Percentiles rank a stretch among this genome's conserved stretches.
Evolutionary conservation across 768 basidiomycete species (phyloP).

Genomic region (Mycena indigotica): DNA sequence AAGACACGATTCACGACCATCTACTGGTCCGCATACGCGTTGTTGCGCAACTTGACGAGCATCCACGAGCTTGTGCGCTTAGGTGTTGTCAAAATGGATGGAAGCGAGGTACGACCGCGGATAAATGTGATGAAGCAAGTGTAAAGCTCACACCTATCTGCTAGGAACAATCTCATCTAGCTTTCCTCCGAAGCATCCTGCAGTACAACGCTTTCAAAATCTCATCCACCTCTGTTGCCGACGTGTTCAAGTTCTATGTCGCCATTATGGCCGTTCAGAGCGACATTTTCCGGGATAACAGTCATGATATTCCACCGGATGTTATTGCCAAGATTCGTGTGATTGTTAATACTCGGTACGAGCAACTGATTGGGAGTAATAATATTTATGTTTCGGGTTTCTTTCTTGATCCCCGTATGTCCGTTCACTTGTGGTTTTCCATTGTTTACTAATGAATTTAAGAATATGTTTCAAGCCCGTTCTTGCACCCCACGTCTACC

Average conservation of each 20-base stretch:
- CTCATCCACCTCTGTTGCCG: constrained; percentile 21
- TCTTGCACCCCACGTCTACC: no score
- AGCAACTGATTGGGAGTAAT: constrained; percentile 25
- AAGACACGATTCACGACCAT: constrained; percentile 27
- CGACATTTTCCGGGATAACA: constrained; percentile 13
- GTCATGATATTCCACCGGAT: not conserved
- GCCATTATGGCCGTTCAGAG: constrained; percentile 18
- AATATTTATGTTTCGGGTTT: constrained; percentile 25
- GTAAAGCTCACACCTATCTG: no score
- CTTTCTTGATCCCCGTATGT: constrained; percentile 28
- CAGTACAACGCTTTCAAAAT: constrained; percentile 1
- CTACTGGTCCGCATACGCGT: constrained; percentile 19
- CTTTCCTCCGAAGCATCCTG: constrained; percentile 2
- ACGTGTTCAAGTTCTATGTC: constrained; percentile 30
- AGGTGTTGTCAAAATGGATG: not conserved
- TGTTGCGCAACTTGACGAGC: constrained; percentile 16
- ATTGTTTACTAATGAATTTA: no score
- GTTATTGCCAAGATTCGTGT: constrained; percentile 12
- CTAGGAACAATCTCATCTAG: not conserved
- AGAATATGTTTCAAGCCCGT: no score
- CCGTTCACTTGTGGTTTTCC: not conserved
- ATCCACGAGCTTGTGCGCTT: constrained; percentile 13
- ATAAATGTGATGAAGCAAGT: not conserved
- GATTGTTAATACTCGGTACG: constrained; percentile 22
- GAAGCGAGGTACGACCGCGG: not conserved